These are phyloP conservation scores for Pseudonitzschia pungens DNA, from an alignment of 108 stramenopile species.

Conservation along the genomic window DNA sequence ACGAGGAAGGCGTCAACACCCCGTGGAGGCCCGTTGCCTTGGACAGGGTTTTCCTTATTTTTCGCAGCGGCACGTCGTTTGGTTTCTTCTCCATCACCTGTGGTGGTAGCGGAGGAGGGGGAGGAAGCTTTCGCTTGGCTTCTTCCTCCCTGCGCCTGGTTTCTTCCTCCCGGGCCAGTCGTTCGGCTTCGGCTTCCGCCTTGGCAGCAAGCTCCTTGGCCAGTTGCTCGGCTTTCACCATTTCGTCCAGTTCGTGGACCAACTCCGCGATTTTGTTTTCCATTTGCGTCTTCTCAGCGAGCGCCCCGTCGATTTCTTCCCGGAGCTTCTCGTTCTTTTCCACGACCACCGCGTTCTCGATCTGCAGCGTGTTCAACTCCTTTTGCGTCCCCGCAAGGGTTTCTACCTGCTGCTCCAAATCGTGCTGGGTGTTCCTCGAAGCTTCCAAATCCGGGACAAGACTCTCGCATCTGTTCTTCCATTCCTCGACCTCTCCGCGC, in stretches of 20 bases:
- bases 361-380: slow-evolving; percentile 35
- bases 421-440: slow-evolving; percentile 28
- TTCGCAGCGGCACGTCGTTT: slow-evolving; percentile 37
- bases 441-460: slow-evolving; percentile 38
- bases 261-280: slow-evolving; percentile 6
- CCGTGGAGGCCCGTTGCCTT: slow-evolving; percentile 70
- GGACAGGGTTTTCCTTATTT: slow-evolving; percentile 48
- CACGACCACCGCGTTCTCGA: slow-evolving; percentile 21
- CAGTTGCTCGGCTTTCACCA: slow-evolving; percentile 15
- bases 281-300: background rate
- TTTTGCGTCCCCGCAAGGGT: slow-evolving; percentile 26
- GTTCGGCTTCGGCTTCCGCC: slow-evolving; percentile 10
- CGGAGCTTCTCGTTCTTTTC: slow-evolving; percentile 12
- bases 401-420: slow-evolving; percentile 38
- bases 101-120: background rate
- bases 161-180: slow-evolving; percentile 3
- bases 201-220: slow-evolving; percentile 1
- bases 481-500: slow-evolving; percentile 18
- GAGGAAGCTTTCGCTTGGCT: background rate
- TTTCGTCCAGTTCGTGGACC: slow-evolving; percentile 1
- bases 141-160: slow-evolving; percentile 1
- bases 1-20: slow-evolving; percentile 53
- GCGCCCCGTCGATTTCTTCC: slow-evolving; percentile 6
- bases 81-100: background rate
- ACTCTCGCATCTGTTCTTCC: slow-evolving; percentile 20